These are phyloP conservation scores for Parietichytrium sp. DNA, from an alignment of 108 stramenopile species.

Conservation along the genomic window DNA sequence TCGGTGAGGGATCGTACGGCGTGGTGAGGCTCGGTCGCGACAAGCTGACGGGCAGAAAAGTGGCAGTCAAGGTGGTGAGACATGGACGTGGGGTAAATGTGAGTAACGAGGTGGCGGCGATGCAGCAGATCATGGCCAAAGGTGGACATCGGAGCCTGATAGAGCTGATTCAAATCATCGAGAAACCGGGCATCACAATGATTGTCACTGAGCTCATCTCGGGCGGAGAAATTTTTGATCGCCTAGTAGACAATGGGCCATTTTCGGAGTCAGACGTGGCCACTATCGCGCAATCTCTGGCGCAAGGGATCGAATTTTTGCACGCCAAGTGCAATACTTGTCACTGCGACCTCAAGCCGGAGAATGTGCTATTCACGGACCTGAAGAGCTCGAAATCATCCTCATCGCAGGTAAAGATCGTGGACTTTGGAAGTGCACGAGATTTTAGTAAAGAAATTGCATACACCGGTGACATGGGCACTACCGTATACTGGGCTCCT, in stretches of 20 bases:
- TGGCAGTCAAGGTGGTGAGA: background rate
- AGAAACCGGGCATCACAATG: background rate
- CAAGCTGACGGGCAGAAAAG: background rate
- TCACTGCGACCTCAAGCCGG: constrained; percentile 34
- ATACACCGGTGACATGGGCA: background rate
- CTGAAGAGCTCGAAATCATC: background rate
- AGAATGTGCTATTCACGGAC: background rate
- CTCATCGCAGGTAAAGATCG: background rate
- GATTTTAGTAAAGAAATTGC: background rate
- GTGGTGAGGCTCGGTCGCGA: background rate
- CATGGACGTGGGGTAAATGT: background rate
- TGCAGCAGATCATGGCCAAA: background rate
- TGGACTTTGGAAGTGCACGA: background rate
- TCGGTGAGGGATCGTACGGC: background rate
- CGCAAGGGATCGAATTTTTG: background rate
- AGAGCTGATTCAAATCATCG: background rate
- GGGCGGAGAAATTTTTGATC: constrained; percentile 14
- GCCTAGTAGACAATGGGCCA: background rate
- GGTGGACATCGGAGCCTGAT: background rate
- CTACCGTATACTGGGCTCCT: constrained; percentile 2
- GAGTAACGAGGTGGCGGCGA: background rate
- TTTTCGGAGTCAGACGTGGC: background rate
- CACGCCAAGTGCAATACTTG: background rate
- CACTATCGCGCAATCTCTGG: background rate
- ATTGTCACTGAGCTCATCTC: constrained; percentile 8